These are phyloP conservation scores for Passiflora organensis DNA, from an alignment of 345 rosid species.

Conservation along the genomic window DNA sequence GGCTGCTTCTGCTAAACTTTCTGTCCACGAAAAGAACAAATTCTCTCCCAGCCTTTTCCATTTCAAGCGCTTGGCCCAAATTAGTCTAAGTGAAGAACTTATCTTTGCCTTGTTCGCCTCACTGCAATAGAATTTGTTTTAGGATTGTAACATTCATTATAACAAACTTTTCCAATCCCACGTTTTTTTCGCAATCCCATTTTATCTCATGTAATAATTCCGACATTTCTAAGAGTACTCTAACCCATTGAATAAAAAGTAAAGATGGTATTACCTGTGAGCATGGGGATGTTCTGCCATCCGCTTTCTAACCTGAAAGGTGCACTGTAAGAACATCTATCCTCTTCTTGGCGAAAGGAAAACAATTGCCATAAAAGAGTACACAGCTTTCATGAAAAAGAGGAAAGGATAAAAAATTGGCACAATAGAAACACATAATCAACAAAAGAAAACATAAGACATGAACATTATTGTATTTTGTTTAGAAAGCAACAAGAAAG, in stretches of 20 bases:
- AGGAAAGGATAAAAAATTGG: background rate
- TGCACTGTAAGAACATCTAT: background rate
- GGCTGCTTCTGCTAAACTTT: constrained; percentile 59
- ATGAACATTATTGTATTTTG: background rate
- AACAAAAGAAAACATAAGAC: too few species aligned
- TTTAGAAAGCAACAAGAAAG: background rate
- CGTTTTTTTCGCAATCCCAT: background rate
- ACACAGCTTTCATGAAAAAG: too few species aligned
- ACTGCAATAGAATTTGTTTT: constrained; percentile 38
- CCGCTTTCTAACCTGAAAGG: constrained; percentile 66
- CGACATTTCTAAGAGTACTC: background rate
- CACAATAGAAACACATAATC: too few species aligned
- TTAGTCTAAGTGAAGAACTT: constrained; percentile 40
- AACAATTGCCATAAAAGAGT: background rate
- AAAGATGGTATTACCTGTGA: constrained; percentile 49
- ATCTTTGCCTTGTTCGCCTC: constrained; percentile 64
- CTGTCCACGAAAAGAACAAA: constrained; percentile 45
- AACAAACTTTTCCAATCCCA: background rate
- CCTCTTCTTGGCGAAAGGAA: background rate
- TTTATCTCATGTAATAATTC: background rate
- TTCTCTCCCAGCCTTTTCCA: constrained; percentile 39
- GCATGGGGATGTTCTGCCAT: constrained; percentile 54
- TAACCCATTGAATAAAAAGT: background rate
- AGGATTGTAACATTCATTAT: constrained; percentile 7
- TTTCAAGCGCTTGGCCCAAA: constrained; percentile 62